phyloP scores from a whole-genome alignment of 345 rosid genomes.

The Noccaea caerulescens region DNA sequence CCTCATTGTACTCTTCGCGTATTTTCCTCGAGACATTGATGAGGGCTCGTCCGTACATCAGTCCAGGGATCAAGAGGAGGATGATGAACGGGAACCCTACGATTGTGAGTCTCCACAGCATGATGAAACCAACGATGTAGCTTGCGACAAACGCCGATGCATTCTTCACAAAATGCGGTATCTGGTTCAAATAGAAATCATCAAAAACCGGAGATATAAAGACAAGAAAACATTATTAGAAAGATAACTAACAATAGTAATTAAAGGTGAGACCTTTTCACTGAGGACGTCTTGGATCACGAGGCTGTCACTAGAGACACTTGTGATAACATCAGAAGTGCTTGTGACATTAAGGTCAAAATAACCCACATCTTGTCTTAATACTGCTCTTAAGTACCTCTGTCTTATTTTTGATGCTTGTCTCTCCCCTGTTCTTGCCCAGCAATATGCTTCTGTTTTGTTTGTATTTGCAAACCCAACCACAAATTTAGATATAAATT shows the following conservation, averaged over 20 bases:
- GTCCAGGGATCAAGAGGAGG: slow-evolving; percentile 90
- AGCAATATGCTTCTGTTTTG: slow-evolving; percentile 74
- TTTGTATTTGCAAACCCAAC: slow-evolving; percentile 15
- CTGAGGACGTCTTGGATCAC: slow-evolving; percentile 95
- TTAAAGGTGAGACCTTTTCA: slow-evolving; percentile 67
- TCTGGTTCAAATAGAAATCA: too few relatives aligned
- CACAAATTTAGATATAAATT: slow-evolving; percentile 11
- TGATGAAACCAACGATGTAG: slow-evolving; percentile 77
- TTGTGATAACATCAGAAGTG: slow-evolving; percentile 85
- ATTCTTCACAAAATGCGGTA: neutral
- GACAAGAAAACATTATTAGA: neutral
- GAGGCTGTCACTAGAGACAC: slow-evolving; percentile 89
- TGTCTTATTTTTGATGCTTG: slow-evolving; percentile 77
- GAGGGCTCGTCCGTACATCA: slow-evolving; percentile 78
- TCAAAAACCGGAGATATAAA: too few relatives aligned
- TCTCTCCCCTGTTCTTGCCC: slow-evolving; percentile 95
- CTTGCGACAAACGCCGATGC: slow-evolving; percentile 82
- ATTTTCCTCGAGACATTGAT: slow-evolving; percentile 81
- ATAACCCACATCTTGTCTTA: slow-evolving; percentile 92
- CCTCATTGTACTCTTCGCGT: slow-evolving; percentile 85
- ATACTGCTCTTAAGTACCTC: slow-evolving; percentile 81
- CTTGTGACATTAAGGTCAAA: slow-evolving; percentile 84
- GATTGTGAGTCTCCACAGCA: slow-evolving; percentile 82
- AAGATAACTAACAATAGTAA: neutral
- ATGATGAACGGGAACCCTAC: slow-evolving; percentile 82